These are phyloP conservation scores for Trametes maxima DNA, from an alignment of 768 basidiomycete genomes.

Conservation along the genomic window DNA sequence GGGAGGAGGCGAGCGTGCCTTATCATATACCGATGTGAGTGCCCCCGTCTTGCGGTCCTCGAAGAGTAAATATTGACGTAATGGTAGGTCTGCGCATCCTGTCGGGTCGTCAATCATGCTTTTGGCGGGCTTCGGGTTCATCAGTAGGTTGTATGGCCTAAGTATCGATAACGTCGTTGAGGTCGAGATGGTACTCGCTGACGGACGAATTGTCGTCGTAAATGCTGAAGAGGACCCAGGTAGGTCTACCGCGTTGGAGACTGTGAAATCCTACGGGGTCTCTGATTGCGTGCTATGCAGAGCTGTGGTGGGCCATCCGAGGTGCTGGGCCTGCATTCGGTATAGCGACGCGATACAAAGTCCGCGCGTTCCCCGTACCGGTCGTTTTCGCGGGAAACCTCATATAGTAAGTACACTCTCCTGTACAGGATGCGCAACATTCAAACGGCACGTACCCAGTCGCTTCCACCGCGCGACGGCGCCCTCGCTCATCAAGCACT, in stretches of 20 bases:
- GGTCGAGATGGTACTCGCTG: constrained; percentile 88
- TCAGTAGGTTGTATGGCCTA: constrained; percentile 80
- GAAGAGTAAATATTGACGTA: background rate
- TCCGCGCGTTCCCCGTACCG: constrained; percentile 85
- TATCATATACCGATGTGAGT: constrained; percentile 82
- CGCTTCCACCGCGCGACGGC: constrained; percentile 88
- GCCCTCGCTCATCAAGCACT: constrained; percentile 86
- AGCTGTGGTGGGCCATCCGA: constrained; percentile 86
- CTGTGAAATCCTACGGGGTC: background rate
- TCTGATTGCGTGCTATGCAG: constrained; percentile 38
- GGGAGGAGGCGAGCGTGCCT: constrained; percentile 58
- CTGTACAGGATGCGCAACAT: constrained; percentile 1
- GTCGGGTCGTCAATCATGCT: constrained; percentile 80
- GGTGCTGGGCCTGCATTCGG: constrained; percentile 85
- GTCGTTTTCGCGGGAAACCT: constrained; percentile 92
- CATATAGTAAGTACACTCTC: constrained; percentile 67
- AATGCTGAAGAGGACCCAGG: constrained; percentile 75
- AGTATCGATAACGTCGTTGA: constrained; percentile 91
- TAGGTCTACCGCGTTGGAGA: constrained; percentile 31
- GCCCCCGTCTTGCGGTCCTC: background rate
- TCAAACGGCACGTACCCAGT: constrained; percentile 41
- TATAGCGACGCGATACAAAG: constrained; percentile 87
- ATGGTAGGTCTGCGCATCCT: constrained; percentile 70
- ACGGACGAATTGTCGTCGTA: constrained; percentile 81
- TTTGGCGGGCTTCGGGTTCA: constrained; percentile 87